Evolutionary conservation across 1,284 basidiomycete genomes (phyloP).

Genomic region (Paramarasmius palmivorus): DNA sequence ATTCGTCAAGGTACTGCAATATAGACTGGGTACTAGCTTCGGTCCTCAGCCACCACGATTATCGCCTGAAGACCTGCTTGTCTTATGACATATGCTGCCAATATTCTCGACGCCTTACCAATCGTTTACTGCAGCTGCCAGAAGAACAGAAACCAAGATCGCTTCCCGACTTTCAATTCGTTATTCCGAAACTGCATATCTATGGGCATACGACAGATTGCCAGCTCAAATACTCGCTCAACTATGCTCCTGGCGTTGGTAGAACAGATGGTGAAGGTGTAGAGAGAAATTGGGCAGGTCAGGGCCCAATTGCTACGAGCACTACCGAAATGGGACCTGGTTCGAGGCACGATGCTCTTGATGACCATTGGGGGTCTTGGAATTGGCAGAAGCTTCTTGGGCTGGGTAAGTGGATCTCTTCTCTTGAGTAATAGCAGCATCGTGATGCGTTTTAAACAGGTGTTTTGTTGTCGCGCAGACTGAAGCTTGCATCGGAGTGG

Average conservation of each 20-base stretch:
- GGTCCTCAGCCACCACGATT: not conserved
- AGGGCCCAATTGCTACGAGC: constrained; percentile 16
- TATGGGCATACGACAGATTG: constrained; percentile 21
- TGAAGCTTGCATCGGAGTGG: not conserved
- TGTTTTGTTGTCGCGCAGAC: not conserved
- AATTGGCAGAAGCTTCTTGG: constrained; percentile 28
- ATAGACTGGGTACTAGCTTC: constrained; percentile 27
- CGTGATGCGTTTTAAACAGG: not conserved
- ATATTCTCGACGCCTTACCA: constrained; percentile 17
- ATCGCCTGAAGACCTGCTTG: constrained; percentile 4
- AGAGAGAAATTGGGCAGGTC: constrained; percentile 20
- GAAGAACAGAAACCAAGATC: constrained; percentile 1
- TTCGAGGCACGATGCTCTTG: constrained; percentile 22
- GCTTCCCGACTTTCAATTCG: not conserved
- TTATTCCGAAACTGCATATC: constrained; percentile 28
- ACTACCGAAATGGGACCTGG: constrained; percentile 28
- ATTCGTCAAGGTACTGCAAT: constrained; percentile 23
- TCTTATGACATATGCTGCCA: constrained; percentile 28
- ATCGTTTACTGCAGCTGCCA: constrained; percentile 16
- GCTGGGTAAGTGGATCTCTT: constrained; percentile 3
- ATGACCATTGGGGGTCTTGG: constrained; percentile 28
- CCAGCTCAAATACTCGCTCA: constrained; percentile 24
- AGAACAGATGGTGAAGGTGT: constrained; percentile 30
- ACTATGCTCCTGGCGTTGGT: constrained; percentile 18
- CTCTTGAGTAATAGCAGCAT: too few species aligned